phyloP scores from a whole-genome alignment of 169 alveolate genomes.

The Plasmodium reichenowi region DNA sequence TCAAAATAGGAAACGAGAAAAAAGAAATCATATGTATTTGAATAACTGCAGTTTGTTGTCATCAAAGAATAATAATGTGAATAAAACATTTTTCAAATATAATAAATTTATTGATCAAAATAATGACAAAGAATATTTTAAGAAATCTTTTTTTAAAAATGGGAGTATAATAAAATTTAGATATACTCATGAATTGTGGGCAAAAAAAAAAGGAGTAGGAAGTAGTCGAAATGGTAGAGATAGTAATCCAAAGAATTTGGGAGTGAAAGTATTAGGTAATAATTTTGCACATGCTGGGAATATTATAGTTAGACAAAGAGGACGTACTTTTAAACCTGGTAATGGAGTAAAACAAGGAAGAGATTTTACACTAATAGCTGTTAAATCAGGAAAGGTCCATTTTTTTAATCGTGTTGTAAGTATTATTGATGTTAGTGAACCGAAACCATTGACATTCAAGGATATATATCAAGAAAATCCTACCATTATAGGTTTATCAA shows the following conservation, averaged over 20 bases:
- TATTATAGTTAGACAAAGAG: constrained; percentile 90
- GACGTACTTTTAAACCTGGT: constrained; percentile 90
- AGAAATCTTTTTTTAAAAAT: not conserved
- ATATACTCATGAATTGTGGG: constrained; percentile 66
- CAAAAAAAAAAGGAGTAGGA: constrained; percentile 91
- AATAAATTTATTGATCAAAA: constrained; percentile 10
- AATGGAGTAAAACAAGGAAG: constrained; percentile 86
- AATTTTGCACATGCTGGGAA: constrained; percentile 89
- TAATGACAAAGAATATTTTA: constrained; percentile 25
- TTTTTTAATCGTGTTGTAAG: constrained; percentile 80
- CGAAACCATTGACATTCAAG: constrained; percentile 75
- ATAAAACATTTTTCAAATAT: constrained; percentile 9
- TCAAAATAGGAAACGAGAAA: constrained; percentile 3
- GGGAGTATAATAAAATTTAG: constrained; percentile 20
- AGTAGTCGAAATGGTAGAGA: constrained; percentile 92
- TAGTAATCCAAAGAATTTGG: constrained; percentile 88
- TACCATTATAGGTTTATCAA: constrained; percentile 80
- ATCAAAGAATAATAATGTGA: not conserved
- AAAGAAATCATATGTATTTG: not conserved
- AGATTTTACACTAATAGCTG: constrained; percentile 83
- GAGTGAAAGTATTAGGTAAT: constrained; percentile 87
- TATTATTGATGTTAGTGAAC: constrained; percentile 80
- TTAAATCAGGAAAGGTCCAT: constrained; percentile 81
- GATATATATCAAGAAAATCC: constrained; percentile 79
- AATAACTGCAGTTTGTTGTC: constrained; percentile 4